Evolutionary conservation across 2,329 filamentous ascomycete species (phyloP).

Genomic region (Hirsutella thompsonii): DNA sequence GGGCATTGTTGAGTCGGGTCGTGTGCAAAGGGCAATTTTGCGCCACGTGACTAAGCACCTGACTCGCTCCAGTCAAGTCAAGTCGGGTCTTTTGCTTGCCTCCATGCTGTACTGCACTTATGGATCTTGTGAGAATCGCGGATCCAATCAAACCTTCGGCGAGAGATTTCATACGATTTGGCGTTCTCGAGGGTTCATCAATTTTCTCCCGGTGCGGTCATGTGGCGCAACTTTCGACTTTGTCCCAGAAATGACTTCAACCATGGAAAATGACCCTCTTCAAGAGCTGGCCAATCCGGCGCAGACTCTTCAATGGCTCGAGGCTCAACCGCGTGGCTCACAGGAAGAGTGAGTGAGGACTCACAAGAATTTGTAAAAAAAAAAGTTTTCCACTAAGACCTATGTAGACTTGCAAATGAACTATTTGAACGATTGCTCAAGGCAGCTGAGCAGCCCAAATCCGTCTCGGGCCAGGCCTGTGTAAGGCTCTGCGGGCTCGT

Average conservation of each 20-base stretch:
- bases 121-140: no score
- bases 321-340: conserved; percentile 19
- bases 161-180: no score
- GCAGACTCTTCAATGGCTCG: conserved; percentile 28
- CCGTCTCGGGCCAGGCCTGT: conserved; percentile 41
- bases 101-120: no score
- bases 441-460: conserved; percentile 38
- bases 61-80: conserved; percentile 3
- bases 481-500: conserved; percentile 49
- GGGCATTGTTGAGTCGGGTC: conserved; percentile 13
- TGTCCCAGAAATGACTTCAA: neutral
- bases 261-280: conserved; percentile 8
- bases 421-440: conserved; percentile 35
- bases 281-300: conserved; percentile 21
- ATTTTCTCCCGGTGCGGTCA: neutral
- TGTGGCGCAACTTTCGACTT: conserved; percentile 1
- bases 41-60: conserved; percentile 20
- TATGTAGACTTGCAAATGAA: conserved; percentile 18
- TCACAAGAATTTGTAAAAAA: neutral
- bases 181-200: neutral
- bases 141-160: no score
- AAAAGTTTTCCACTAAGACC: conserved; percentile 3
- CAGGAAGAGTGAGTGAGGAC: conserved; percentile 22
- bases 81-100: no score
- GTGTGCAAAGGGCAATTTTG: conserved; percentile 19